phyloP scores from a whole-genome alignment of 2,329 filamentous ascomycete species.

The Didymella keratinophila region DNA sequence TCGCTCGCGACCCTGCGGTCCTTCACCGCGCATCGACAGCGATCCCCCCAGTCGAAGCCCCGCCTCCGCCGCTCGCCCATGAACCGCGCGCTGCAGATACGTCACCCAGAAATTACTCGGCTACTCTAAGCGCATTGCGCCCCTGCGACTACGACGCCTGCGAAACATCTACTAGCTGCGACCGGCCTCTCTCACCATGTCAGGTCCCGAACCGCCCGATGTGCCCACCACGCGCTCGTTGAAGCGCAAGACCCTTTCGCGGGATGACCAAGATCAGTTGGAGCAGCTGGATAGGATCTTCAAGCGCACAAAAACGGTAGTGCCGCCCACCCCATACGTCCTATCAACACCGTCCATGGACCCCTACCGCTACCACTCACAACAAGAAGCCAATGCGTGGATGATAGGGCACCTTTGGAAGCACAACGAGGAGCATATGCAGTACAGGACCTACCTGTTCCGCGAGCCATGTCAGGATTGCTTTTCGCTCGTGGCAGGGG shows the following conservation, averaged over 20 bases:
- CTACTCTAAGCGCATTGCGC: not conserved
- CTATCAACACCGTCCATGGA: slow-evolving; percentile 58
- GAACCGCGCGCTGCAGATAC: slow-evolving; percentile 24
- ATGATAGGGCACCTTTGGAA: slow-evolving; percentile 61
- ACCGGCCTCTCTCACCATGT: slow-evolving; percentile 36
- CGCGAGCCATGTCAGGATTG: slow-evolving; percentile 62
- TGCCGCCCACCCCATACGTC: slow-evolving; percentile 57
- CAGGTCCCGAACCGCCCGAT: slow-evolving; percentile 38
- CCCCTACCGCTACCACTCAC: slow-evolving; percentile 54
- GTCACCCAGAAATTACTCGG: slow-evolving; percentile 9
- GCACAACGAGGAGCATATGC: slow-evolving; percentile 63
- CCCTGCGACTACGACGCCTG: slow-evolving; percentile 1
- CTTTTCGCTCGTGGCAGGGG: slow-evolving; percentile 59
- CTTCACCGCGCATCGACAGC: slow-evolving; percentile 5
- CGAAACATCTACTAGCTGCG: not conserved
- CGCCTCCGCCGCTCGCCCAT: slow-evolving; percentile 18
- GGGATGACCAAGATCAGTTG: slow-evolving; percentile 48
- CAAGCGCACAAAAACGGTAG: slow-evolving; percentile 53
- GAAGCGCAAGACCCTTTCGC: slow-evolving; percentile 39
- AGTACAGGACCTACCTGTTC: slow-evolving; percentile 69
- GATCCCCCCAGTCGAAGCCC: not conserved
- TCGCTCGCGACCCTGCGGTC: slow-evolving; percentile 1
- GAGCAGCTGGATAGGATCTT: slow-evolving; percentile 52
- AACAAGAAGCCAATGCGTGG: slow-evolving; percentile 53
- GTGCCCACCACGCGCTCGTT: slow-evolving; percentile 37